These are phyloP conservation scores for Neofusicoccum sp. DNA, from an alignment of 2,329 filamentous ascomycete genomes.

Conservation along the genomic window DNA sequence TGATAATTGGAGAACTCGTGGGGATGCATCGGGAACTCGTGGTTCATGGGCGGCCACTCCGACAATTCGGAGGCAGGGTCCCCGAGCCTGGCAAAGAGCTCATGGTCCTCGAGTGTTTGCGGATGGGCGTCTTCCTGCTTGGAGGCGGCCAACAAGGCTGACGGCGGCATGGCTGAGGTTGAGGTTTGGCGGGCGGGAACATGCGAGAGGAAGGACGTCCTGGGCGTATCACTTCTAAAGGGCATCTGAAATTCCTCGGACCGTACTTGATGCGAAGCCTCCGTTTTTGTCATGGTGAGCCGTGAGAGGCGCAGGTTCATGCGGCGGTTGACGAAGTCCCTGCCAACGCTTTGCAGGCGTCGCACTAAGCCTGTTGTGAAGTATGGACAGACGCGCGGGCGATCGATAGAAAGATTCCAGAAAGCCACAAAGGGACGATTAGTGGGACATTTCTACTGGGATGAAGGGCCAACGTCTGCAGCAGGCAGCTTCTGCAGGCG, in stretches of 20 bases:
- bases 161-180: constrained; percentile 7
- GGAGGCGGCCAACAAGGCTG: constrained; percentile 10
- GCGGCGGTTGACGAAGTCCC: constrained; percentile 19
- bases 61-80: not conserved
- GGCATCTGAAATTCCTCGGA: constrained; percentile 25
- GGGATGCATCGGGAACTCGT: constrained; percentile 3
- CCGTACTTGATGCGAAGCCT: constrained; percentile 28
- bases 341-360: constrained; percentile 30
- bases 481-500: constrained; percentile 1
- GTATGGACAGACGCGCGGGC: constrained; percentile 13
- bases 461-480: constrained; percentile 1
- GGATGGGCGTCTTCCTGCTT: constrained; percentile 7
- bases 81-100: not conserved
- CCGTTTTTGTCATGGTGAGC: constrained; percentile 33
- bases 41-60: not conserved
- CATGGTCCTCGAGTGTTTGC: constrained; percentile 1
- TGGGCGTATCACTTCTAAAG: constrained; percentile 23
- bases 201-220: constrained; percentile 23
- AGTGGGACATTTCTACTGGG: constrained; percentile 29
- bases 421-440: constrained; percentile 31
- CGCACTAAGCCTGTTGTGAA: constrained; percentile 26
- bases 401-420: constrained; percentile 23
- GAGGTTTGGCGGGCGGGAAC: constrained; percentile 5
- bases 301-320: constrained; percentile 22
- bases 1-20: constrained; percentile 23